Base-by-base conservation (phyloP, 2,329 filamentous ascomycete genomes). In the Colletotrichum truncatum region DNA sequence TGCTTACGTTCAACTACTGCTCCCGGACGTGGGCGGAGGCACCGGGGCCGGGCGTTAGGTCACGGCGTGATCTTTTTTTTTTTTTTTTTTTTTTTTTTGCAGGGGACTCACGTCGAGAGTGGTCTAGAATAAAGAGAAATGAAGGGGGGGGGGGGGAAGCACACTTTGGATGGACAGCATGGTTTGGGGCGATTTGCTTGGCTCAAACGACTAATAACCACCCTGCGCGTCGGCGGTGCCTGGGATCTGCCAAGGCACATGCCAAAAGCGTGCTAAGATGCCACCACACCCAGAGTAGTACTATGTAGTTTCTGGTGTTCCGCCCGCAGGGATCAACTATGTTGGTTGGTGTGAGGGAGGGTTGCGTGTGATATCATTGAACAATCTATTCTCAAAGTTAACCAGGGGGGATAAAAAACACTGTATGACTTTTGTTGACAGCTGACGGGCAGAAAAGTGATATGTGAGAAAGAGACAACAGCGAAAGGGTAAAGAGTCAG, bases 331-430 rank as follows among this genome's bases (percentile, higher is more conserved):
- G 62, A 65, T 56, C 16, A 39, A 53, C 48, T 56, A 36, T 55
- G 57, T 51, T 56, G 28, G 57, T 49, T 39, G 43, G 43, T 12
- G 30, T 14, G 41, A 14, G 43, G 18, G 41, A 36, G 26, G 26
- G 41, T 43, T 43, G 43, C 21, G 34, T 49, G 51, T 55, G 63
- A 52, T 66, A 56, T 66, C 43, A 63, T 51, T 45, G 32, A 12
- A 21, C 12, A 36, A 23, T 12, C 41, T 32, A 26, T 38, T 14
- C 21, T 48, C 6, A 9, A 34, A 38, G 48, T 48, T 23, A n/a
- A 7, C 6, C n/a, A n/a, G n/a, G n/a, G n/a, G n/a, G n/a, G n/a
- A n/a, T n/a, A n/a, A n/a, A n/a, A 9, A 12, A 43, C 8, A 30
- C 9, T 21, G 25, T 16, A 18, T 32, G 16, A 25, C n/a, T 6